Evolutionary conservation across 495 filamentous ascomycete genomes (phyloP).

Genomic region (Tuber indicum): DNA sequence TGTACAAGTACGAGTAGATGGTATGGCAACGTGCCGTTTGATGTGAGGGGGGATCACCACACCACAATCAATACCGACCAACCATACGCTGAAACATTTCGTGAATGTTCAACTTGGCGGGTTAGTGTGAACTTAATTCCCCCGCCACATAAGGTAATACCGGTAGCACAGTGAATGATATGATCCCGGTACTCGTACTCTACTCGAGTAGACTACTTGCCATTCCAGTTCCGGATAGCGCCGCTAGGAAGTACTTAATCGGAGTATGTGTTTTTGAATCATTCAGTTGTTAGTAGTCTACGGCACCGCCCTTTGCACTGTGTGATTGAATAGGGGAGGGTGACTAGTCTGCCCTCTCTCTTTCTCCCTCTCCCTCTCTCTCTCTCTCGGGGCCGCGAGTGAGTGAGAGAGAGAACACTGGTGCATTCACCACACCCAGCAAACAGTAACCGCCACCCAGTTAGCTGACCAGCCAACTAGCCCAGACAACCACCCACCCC

Average conservation of each 20-base stretch:
- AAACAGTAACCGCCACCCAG: background rate
- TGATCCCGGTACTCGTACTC: background rate
- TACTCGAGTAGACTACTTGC: background rate
- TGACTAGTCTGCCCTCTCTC: background rate
- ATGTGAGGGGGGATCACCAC: background rate
- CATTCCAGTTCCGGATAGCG: background rate
- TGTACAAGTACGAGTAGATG: no score
- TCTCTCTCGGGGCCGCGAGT: background rate
- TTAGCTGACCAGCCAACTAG: background rate
- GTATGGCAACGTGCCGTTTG: background rate
- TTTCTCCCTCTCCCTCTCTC: background rate
- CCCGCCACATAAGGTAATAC: background rate
- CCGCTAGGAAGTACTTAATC: background rate
- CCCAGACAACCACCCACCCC: background rate
- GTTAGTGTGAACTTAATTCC: background rate
- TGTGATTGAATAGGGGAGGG: background rate
- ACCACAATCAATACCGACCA: background rate
- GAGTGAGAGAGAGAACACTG: background rate
- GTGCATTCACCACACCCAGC: background rate
- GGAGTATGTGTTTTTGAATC: background rate
- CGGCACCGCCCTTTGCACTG: background rate
- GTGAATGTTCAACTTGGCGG: background rate
- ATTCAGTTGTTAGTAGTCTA: background rate
- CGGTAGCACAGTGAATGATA: background rate
- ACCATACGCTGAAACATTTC: background rate